These are phyloP conservation scores for Vigna mungo DNA, from an alignment of 306 rosid species.

Conservation along the genomic window DNA sequence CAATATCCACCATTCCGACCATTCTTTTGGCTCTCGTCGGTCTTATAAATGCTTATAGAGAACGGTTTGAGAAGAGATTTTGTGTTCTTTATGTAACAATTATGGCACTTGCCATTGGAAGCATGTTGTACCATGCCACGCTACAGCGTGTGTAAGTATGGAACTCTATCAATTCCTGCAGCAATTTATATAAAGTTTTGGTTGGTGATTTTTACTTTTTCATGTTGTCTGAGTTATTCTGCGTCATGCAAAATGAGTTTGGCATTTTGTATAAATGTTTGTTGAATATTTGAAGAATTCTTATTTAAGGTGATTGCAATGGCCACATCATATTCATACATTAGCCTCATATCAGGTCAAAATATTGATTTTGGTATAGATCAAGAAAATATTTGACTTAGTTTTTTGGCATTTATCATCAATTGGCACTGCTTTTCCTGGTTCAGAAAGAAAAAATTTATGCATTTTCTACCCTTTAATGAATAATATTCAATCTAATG, in stretches of 20 bases:
- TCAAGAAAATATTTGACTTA: neutral
- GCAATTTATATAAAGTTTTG: conserved; percentile 6
- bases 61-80: conserved; percentile 96
- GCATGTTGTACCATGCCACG: conserved; percentile 92
- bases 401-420: neutral
- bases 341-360: neutral
- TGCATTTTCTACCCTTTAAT: neutral
- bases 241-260: conserved; percentile 13
- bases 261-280: conserved; percentile 6
- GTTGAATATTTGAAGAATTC: conserved; percentile 22
- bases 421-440: neutral
- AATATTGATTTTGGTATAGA: conserved; percentile 11
- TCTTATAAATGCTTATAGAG: conserved; percentile 78
- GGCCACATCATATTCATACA: neutral
- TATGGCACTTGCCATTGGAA: conserved; percentile 89
- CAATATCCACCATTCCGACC: conserved; percentile 81
- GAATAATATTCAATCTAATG: neutral
- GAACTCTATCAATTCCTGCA: conserved; percentile 17
- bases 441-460: neutral
- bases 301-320: conserved; percentile 26
- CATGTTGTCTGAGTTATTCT: neutral
- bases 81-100: conserved; percentile 87
- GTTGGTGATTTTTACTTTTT: neutral
- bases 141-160: conserved; percentile 79
- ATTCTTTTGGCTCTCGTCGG: conserved; percentile 89